Base-by-base conservation (phyloP, 768 basidiomycete genomes). In the Exsudoporus frostii region DNA sequence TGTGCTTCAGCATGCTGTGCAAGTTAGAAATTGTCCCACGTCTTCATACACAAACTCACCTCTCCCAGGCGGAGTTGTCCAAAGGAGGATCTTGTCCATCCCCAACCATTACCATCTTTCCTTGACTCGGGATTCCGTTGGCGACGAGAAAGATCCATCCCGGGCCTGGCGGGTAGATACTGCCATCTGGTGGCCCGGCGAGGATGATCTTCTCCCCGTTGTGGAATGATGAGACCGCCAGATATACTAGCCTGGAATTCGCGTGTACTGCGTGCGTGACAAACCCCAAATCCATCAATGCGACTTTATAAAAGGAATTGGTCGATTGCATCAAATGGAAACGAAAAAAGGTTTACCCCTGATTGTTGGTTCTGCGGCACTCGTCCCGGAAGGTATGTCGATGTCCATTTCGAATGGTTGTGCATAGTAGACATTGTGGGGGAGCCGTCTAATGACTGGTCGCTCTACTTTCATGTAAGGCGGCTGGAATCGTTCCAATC, bases 401-500 rank as follows among this genome's bases (percentile, higher is more conserved):
- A 88, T 75, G 37, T 66, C 61, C 25, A 91, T 67, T 54, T 76
- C 60, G 48, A 78, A 74, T 29, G 63, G 71, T 60, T 80, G 60
- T 54, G 77, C 75, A 66, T 81, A 82, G 7, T 66, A 62, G 15
- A 88, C 61, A 33, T 60, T 66, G 29, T 65, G 60, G 1, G 79
- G 68, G 13, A 61, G 54, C 19, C 55, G 60, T 5, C 65, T 40
- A 32, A 86, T 75, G 44, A 70, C 64, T 6, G 88, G 93, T 32
- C 92, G 79, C 13, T 76, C 64, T 59, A 69, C 70, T 24, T 69
- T 66, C 82, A 90, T 84, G 65, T 96, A 98, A 25, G 88, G 86
- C 0, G 96, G 95, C 48, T 77, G 78, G 58, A 96, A 76, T 79
- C 86, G 85, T 66, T 97, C 94, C 30, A 92, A 88, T 45, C 92